Percentiles rank a stretch among this genome's conserved stretches.
Conservation (phyloP, 164 flowering plant genomes). For the Vitis rotundifolia region DNA sequence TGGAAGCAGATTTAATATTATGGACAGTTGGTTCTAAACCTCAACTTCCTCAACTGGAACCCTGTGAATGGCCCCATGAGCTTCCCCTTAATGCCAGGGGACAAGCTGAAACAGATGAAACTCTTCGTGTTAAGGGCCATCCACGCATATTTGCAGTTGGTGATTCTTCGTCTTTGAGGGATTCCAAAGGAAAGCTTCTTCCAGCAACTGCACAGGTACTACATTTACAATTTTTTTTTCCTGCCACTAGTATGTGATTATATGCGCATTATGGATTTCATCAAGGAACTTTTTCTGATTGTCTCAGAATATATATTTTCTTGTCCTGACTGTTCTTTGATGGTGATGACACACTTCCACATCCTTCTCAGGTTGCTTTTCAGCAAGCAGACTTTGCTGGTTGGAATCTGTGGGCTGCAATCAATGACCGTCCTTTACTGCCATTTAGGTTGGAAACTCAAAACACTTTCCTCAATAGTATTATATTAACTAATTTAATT, state of each 20-base stretch:
- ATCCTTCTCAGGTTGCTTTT: conserved; percentile 77
- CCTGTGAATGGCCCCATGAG: conserved; percentile 25
- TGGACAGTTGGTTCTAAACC: conserved; percentile 96
- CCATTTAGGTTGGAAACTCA: conserved; percentile 72
- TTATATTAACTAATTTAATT: background rate
- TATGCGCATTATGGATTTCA: background rate
- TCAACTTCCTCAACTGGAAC: conserved; percentile 60
- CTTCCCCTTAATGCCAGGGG: conserved; percentile 84
- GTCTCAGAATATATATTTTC: background rate
- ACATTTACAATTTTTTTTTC: background rate
- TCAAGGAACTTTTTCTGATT: background rate
- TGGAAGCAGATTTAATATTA: conserved; percentile 84
- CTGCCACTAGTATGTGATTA: background rate
- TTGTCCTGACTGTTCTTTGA: background rate
- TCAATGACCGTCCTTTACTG: conserved; percentile 80
- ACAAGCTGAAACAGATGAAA: conserved; percentile 96
- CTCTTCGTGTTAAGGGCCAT: conserved; percentile 94
- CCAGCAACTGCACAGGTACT: conserved; percentile 94
- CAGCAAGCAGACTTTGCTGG: conserved; percentile 99
- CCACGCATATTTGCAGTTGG: conserved; percentile 95
- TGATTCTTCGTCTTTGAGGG: conserved; percentile 89
- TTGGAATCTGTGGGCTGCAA: conserved; percentile 99
- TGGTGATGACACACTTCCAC: background rate
- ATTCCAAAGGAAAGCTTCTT: conserved; percentile 71
- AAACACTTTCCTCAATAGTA: background rate